phyloP scores from a whole-genome alignment of 805 yeast genomes.

The Priceomyces haplophilus region DNA sequence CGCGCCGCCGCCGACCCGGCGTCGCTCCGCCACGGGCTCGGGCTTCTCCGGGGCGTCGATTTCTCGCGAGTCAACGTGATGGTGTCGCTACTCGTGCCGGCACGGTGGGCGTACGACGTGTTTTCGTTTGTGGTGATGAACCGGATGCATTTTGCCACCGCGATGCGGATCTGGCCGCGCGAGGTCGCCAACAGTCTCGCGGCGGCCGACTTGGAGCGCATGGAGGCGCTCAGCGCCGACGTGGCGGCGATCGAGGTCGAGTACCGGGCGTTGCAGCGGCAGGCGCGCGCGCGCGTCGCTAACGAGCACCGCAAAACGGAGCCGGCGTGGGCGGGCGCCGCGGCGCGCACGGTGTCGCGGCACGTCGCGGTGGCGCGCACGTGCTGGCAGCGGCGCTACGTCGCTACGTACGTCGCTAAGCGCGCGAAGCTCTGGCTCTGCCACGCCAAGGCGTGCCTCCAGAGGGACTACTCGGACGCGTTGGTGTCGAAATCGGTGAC shows the following conservation, averaged over 20 bases:
- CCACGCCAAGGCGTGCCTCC: slow-evolving; percentile 31
- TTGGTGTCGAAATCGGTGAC: slow-evolving; percentile 22
- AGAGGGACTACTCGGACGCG: slow-evolving; percentile 31
- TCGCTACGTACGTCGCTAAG: slow-evolving; percentile 9
- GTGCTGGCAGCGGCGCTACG: background rate
- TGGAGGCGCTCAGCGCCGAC: slow-evolving; percentile 19
- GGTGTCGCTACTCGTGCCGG: slow-evolving; percentile 33
- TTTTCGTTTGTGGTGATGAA: slow-evolving; percentile 32
- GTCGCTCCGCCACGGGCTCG: slow-evolving; percentile 4
- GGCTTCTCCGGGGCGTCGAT: slow-evolving; percentile 21
- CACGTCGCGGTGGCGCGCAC: no score
- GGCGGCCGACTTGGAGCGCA: slow-evolving; percentile 16
- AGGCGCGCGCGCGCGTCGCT: slow-evolving; percentile 1
- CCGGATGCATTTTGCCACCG: slow-evolving; percentile 28
- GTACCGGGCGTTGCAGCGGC: slow-evolving; percentile 7
- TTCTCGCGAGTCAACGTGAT: slow-evolving; percentile 30
- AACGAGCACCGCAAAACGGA: no score
- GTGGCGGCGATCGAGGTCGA: slow-evolving; percentile 10
- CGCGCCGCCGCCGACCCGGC: slow-evolving; percentile 3
- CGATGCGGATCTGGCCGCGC: slow-evolving; percentile 28
- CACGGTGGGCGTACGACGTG: slow-evolving; percentile 36
- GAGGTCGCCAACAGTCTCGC: slow-evolving; percentile 30
- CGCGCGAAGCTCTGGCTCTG: slow-evolving; percentile 15
- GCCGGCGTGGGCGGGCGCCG: no score
- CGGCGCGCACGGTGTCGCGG: no score